Evolutionary conservation across 2,329 filamentous ascomycete species (phyloP), one percentile per base, ranked within the genome.

Genomic region (Calonectria multiphialidica): DNA sequence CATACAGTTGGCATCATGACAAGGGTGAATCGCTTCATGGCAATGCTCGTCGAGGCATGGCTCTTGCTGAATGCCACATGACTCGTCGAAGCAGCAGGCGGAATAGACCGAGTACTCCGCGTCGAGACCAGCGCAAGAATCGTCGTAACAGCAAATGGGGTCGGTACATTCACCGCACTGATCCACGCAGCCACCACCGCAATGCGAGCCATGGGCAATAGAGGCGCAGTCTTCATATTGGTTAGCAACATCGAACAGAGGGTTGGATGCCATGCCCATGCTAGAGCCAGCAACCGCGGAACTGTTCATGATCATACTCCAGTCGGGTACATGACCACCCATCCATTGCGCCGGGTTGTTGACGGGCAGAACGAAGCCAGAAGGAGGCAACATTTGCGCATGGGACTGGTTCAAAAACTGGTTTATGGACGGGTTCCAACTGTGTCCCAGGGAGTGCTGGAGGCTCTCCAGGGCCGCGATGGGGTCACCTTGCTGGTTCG

Each of bases 31-130:
- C 28, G 84, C 82, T 33, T 77, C 77, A 30, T 73, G 74, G 15
- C 78, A 80, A 16, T 72, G 62, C 57, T 74, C 80, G 75, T 86
- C 83, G 65, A 85, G 77, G 67, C 86, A 87, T 37, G 84, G 76
- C 40, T 84, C 82, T 18, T 82, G 35, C 53, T 59, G 79, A 10
- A 79, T 78, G 8, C 74, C 77, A 72, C 82, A 84, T n/a, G 78
- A 76, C 16, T 78, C 78, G 40, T 82, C 80, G 23, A 78, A 79
- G 63, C 82, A 83, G 25, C 79, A 77, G 42, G 55, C 62, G 42
- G 72, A 74, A 28, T 75, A 57, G 23, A 47, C 55, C 44, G 50
- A 37, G 44, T 76, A 63, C 25, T 71, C 74, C 18, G 72, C 78
- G 65, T 74, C 78, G 33, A 80, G 75, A 28, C 70, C 74, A 23